phyloP scores from a whole-genome alignment of 208 protist species.

The Wallacemonas sp. region DNA sequence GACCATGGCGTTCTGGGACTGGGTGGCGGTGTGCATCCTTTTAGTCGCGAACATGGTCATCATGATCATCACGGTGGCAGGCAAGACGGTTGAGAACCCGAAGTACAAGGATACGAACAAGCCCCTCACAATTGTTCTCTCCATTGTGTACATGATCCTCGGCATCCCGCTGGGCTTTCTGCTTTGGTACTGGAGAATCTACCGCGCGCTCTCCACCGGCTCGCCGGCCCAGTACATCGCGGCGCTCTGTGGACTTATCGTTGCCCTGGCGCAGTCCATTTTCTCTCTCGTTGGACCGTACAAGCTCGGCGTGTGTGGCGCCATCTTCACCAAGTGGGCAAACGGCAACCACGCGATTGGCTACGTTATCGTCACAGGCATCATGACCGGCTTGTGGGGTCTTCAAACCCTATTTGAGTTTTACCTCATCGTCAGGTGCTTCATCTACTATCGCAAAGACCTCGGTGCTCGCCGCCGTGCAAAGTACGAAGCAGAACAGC shows the following conservation, averaged over 20 bases:
- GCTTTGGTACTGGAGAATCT: constrained; percentile 72
- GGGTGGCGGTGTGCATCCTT: constrained; percentile 62
- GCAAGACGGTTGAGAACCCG: constrained; percentile 6
- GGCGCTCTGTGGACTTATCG: constrained; percentile 54
- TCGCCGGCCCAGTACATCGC: constrained; percentile 48
- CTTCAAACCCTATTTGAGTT: constrained; percentile 41
- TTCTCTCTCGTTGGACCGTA: constrained; percentile 54
- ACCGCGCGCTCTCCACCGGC: constrained; percentile 49
- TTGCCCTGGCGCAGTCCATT: constrained; percentile 50
- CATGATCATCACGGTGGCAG: constrained; percentile 29
- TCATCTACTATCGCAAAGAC: constrained; percentile 69
- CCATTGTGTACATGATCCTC: constrained; percentile 48
- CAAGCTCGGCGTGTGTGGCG: constrained; percentile 53
- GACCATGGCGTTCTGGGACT: constrained; percentile 63
- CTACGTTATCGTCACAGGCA: constrained; percentile 40
- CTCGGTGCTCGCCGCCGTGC: constrained; percentile 47
- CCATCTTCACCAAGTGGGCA: constrained; percentile 42
- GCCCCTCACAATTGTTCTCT: constrained; percentile 40
- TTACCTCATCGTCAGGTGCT: constrained; percentile 53
- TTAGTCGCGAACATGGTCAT: constrained; percentile 55
- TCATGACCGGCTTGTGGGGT: constrained; percentile 60
- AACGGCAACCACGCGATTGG: constrained; percentile 28
- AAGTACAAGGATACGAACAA: constrained; percentile 36
- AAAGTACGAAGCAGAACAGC: constrained; percentile 19
- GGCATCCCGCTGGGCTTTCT: constrained; percentile 73